Conservation (phyloP, 192 early-diverging fungal genomes). For the Geosiphon pyriformis region DNA sequence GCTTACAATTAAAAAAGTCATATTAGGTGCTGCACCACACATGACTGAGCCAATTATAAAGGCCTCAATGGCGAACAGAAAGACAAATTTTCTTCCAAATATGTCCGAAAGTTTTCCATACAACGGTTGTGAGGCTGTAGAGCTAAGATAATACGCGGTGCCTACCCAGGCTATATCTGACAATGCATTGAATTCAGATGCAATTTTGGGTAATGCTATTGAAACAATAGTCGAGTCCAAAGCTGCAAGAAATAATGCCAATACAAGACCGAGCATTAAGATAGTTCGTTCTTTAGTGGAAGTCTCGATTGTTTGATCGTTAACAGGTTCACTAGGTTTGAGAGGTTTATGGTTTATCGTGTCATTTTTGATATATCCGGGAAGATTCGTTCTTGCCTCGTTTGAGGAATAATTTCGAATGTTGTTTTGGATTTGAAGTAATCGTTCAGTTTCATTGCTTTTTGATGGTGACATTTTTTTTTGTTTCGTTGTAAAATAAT, state of each 20-base stretch:
- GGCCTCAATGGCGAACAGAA: conserved; percentile 30
- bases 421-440: too few species aligned
- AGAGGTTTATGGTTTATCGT: too few species aligned
- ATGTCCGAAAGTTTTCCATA: conserved; percentile 11
- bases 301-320: not conserved
- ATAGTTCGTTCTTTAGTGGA: not conserved
- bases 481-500: too few species aligned
- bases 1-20: conserved; percentile 44
- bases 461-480: too few species aligned
- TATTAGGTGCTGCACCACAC: conserved; percentile 32
- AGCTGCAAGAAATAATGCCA: not conserved
- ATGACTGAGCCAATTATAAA: conserved; percentile 31
- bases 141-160: not conserved
- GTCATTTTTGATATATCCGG: too few species aligned
- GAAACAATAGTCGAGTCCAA: not conserved
- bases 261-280: not conserved
- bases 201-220: not conserved
- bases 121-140: conserved; percentile 7
- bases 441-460: too few species aligned
- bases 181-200: not conserved
- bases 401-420: too few species aligned
- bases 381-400: too few species aligned
- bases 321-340: not conserved
- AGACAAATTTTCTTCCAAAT: conserved; percentile 27
- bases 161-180: not conserved